Percentiles rank a stretch among this genome's conserved stretches.
Evolutionary conservation across 768 basidiomycete species (phyloP).

Genomic region (Agaricus bisporus): DNA sequence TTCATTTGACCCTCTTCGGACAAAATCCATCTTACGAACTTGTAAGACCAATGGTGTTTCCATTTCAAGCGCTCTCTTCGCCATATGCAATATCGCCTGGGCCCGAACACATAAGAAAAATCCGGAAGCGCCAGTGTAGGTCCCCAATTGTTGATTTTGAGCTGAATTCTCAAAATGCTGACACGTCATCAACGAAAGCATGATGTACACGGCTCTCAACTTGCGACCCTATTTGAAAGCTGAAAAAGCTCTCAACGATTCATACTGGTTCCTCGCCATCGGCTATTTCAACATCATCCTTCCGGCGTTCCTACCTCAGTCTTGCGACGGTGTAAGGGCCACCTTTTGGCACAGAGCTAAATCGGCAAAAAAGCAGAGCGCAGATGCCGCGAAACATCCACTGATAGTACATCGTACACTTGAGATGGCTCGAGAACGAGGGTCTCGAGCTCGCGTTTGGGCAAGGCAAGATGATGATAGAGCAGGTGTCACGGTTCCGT

Average conservation of each 20-base stretch:
- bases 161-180: neutral
- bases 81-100: conserved; percentile 74
- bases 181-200: conserved; percentile 26
- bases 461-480: conserved; percentile 72
- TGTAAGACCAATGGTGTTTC: conserved; percentile 72
- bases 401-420: conserved; percentile 56
- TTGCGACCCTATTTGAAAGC: conserved; percentile 53
- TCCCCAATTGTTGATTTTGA: neutral
- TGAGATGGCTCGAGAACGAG: conserved; percentile 63
- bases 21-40: conserved; percentile 55
- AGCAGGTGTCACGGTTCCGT: conserved; percentile 37
- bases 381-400: conserved; percentile 53
- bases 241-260: conserved; percentile 40
- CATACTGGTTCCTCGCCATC: conserved; percentile 80
- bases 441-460: conserved; percentile 54
- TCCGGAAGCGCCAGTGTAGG: conserved; percentile 48
- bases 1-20: conserved; percentile 47
- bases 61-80: conserved; percentile 70
- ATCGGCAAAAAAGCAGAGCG: conserved; percentile 62
- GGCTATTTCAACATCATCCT: conserved; percentile 81
- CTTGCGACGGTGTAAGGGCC: conserved; percentile 26
- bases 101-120: conserved; percentile 38
- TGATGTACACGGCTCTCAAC: conserved; percentile 88
- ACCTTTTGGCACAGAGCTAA: conserved; percentile 75
- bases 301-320: conserved; percentile 60